Evolutionary conservation across 495 filamentous ascomycete genomes (phyloP), one percentile per base, ranked within the genome.

Genomic region (Aspergillus ellipticus): DNA sequence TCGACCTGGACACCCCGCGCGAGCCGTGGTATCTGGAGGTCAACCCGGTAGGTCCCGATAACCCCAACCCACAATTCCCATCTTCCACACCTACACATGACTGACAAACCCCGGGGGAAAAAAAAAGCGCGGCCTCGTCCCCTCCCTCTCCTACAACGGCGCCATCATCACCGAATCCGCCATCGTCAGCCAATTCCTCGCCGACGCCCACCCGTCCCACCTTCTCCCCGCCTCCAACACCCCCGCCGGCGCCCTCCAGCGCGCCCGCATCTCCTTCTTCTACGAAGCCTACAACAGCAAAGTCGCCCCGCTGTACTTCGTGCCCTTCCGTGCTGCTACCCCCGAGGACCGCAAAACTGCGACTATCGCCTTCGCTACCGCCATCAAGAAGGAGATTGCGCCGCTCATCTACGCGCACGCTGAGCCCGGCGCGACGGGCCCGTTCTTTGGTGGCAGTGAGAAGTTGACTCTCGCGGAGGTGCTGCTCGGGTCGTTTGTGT

Each of bases 21-120:
- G 88, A 89, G 48, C 75, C 82, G n/a, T 92, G 89, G 80, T 96
- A 95, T 68, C 81, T 95, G 4, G 77, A 88, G 47, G 74, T 96
- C 66, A 96, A 96, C 73, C 91, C 89, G 0, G 82, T 85, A 74
- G 19, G 71, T 53, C 26, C n/a, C n/a, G n/a, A n/a, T n/a, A n/a
- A n/a, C n/a, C n/a, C n/a, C n/a, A n/a, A n/a, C n/a, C n/a, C n/a
- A n/a, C n/a, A n/a, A n/a, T n/a, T n/a, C n/a, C n/a, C n/a, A n/a
- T n/a, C n/a, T n/a, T n/a, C n/a, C n/a, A n/a, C n/a, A n/a, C n/a
- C n/a, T n/a, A n/a, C n/a, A n/a, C n/a, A n/a, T n/a, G n/a, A n/a
- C n/a, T n/a, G n/a, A n/a, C n/a, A n/a, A n/a, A n/a, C n/a, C n/a
- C n/a, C n/a, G n/a, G n/a, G n/a, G n/a, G n/a, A n/a, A n/a, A n/a